These are phyloP conservation scores for Saccharomycopsis crataegensis DNA, from an alignment of 1,139 yeast species.

Conservation along the genomic window DNA sequence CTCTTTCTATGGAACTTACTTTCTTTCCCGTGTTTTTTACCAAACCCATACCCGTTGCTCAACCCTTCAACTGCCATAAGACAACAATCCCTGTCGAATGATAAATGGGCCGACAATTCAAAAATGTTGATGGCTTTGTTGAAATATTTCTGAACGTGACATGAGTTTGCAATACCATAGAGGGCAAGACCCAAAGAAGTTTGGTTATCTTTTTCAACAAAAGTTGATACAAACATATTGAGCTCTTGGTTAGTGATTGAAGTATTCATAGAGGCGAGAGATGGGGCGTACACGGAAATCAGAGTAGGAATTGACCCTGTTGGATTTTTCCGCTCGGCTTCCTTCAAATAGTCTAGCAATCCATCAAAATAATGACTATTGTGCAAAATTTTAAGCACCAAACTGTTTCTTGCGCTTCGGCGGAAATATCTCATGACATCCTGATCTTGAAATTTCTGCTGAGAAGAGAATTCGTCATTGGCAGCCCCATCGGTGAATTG, in stretches of 20 bases:
- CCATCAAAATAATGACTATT: constrained; percentile 19
- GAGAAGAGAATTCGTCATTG: too few species aligned
- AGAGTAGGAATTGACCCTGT: neutral
- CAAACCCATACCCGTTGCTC: constrained; percentile 26
- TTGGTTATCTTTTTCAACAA: constrained; percentile 24
- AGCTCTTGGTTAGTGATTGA: constrained; percentile 11
- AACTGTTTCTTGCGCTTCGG: constrained; percentile 24
- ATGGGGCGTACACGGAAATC: neutral
- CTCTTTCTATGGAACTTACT: constrained; percentile 21
- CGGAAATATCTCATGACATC: constrained; percentile 24
- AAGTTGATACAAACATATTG: constrained; percentile 19
- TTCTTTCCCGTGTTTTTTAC: constrained; percentile 23
- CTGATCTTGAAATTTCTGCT: constrained; percentile 23
- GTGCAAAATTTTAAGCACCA: constrained; percentile 22
- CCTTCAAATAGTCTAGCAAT: constrained; percentile 3
- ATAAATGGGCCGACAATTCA: constrained; percentile 27
- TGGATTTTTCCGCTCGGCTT: neutral
- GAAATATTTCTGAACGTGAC: constrained; percentile 23
- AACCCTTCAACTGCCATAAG: constrained; percentile 27
- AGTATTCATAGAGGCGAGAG: neutral
- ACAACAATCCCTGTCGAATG: constrained; percentile 25
- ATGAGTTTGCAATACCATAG: constrained; percentile 25
- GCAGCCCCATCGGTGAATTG: constrained; percentile 8
- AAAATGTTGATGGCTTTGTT: constrained; percentile 26
- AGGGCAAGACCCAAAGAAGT: constrained; percentile 24